Conservation (phyloP, 192 early-diverging fungal genomes). For the Spizellomyces punctatus region DNA sequence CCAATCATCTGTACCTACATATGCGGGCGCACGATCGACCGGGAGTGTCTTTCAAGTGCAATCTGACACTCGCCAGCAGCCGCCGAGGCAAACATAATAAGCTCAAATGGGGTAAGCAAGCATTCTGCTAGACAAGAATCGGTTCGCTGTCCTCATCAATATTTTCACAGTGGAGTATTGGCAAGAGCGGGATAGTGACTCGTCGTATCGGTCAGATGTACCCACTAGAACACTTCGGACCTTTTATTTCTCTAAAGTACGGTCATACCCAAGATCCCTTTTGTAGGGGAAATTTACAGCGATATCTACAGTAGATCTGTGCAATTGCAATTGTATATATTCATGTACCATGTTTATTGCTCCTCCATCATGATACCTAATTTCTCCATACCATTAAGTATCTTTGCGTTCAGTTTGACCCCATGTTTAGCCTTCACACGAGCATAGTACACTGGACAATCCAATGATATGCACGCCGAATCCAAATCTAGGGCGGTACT, state of each 20-base stretch:
- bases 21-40: constrained; percentile 12
- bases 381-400: no score
- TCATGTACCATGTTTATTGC: neutral
- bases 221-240: constrained; percentile 19
- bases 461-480: constrained; percentile 58
- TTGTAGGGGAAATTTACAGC: neutral
- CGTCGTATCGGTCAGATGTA: constrained; percentile 8
- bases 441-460: constrained; percentile 61
- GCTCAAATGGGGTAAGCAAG: constrained; percentile 30
- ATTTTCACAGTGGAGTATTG: constrained; percentile 20
- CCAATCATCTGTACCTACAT: constrained; percentile 1
- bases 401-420: neutral
- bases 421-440: constrained; percentile 33
- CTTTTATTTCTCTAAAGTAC: constrained; percentile 32
- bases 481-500: constrained; percentile 41
- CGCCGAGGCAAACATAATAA: constrained; percentile 33
- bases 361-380: no score
- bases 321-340: neutral
- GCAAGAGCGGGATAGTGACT: constrained; percentile 12
- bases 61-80: constrained; percentile 8
- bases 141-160: neutral
- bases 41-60: constrained; percentile 19
- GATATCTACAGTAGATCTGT: neutral
- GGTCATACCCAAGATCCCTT: constrained; percentile 13
- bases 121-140: neutral